A percentile compares a stretch with the other conserved stretches of the same genome.
Conservation (phyloP, 495 filamentous ascomycete species). For the Hypoxylon crocopeplum region DNA sequence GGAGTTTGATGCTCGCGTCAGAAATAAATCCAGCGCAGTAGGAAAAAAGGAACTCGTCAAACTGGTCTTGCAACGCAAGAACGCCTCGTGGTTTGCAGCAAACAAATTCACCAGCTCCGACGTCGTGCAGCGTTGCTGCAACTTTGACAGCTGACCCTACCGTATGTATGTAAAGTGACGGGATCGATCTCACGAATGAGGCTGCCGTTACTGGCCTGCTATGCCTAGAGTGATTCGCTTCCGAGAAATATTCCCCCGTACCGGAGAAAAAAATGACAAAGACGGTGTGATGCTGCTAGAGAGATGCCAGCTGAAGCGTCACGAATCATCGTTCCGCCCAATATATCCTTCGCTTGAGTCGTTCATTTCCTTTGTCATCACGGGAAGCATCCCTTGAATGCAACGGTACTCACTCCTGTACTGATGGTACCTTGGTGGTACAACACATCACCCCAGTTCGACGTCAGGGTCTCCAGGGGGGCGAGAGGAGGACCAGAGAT, state of each 20-base stretch:
- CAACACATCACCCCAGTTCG: conserved; percentile 4
- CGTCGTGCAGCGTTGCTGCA: conserved; percentile 39
- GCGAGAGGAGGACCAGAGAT: not conserved
- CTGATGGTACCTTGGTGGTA: conserved; percentile 6
- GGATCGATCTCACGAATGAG: conserved; percentile 9
- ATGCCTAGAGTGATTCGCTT: too few relatives aligned
- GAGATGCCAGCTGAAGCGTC: conserved; percentile 1
- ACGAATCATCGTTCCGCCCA: conserved; percentile 20
- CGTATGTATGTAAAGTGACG: too few relatives aligned
- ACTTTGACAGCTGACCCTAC: conserved; percentile 40
- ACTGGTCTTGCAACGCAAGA: conserved; percentile 8
- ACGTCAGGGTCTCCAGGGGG: not conserved
- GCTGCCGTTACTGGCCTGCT: too few relatives aligned
- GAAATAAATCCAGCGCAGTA: not conserved
- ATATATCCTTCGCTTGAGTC: conserved; percentile 8
- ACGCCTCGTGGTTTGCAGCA: conserved; percentile 33
- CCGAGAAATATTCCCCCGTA: too few relatives aligned
- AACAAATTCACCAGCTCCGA: conserved; percentile 36
- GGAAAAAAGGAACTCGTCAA: not conserved
- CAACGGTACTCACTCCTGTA: conserved; percentile 1
- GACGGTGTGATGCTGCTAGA: too few relatives aligned
- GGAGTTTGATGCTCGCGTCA: conserved; percentile 5
- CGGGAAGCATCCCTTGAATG: conserved; percentile 19
- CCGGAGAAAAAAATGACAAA: too few relatives aligned
- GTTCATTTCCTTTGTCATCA: conserved; percentile 21